These are phyloP conservation scores for Psilocybe cyanescens DNA, from an alignment of 768 basidiomycete species.

Conservation along the genomic window DNA sequence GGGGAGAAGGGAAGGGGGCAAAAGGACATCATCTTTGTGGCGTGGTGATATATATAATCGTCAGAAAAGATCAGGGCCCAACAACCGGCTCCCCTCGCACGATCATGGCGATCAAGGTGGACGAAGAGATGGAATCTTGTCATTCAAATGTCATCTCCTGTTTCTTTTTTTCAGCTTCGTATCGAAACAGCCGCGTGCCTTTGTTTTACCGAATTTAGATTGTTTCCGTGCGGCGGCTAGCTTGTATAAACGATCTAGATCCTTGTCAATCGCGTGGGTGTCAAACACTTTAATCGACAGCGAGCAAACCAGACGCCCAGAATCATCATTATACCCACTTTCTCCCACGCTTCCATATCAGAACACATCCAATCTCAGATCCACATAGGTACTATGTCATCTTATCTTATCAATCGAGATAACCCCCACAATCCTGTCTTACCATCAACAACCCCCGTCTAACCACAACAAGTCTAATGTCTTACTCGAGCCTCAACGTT, in stretches of 20 bases:
- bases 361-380: slow-evolving; percentile 7
- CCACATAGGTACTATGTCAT: not conserved
- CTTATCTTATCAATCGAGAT: too few species aligned
- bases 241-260: slow-evolving; percentile 38
- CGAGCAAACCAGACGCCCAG: slow-evolving; percentile 16
- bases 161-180: slow-evolving; percentile 30
- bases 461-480: too few species aligned
- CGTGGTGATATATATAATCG: slow-evolving; percentile 62
- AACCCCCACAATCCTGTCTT: too few species aligned
- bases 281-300: slow-evolving; percentile 23
- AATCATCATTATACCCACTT: not conserved
- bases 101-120: slow-evolving; percentile 68
- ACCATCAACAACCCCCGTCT: too few species aligned
- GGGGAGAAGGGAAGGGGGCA: slow-evolving; percentile 41
- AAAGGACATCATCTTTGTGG: slow-evolving; percentile 47
- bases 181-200: slow-evolving; percentile 54
- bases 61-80: slow-evolving; percentile 47
- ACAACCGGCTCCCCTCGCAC: slow-evolving; percentile 55
- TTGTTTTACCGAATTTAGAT: slow-evolving; percentile 52
- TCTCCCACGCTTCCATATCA: slow-evolving; percentile 25
- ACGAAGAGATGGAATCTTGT: slow-evolving; percentile 44
- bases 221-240: slow-evolving; percentile 48
- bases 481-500: too few species aligned
- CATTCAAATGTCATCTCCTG: slow-evolving; percentile 42
- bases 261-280: slow-evolving; percentile 25